Conservation (phyloP, 352 stramenopile species). For the Pythium brassicae region DNA sequence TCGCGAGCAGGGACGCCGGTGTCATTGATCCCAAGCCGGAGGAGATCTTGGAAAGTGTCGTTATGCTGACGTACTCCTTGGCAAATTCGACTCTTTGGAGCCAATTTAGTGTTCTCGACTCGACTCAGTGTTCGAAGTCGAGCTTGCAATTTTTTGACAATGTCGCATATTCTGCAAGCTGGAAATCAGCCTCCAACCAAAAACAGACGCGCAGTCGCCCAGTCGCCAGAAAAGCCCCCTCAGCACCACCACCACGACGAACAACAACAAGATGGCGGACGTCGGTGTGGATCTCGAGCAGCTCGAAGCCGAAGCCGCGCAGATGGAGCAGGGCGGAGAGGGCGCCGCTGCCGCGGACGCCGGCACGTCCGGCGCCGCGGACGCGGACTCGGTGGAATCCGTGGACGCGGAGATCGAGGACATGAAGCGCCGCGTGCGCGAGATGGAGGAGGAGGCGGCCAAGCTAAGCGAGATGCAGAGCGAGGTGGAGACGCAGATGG, state of each 20-base stretch:
- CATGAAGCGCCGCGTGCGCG: constrained; percentile 77
- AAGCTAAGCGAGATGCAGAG: constrained; percentile 84
- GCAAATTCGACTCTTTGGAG: too few relatives aligned
- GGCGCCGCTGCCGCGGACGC: constrained; percentile 4
- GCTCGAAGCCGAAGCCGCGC: constrained; percentile 17
- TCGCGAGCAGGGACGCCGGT: background rate
- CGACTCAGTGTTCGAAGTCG: too few relatives aligned
- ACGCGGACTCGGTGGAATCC: constrained; percentile 30
- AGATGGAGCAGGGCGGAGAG: constrained; percentile 3
- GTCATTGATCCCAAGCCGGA: background rate
- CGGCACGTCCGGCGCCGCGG: constrained; percentile 9
- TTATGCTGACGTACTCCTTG: background rate
- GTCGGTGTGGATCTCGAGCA: constrained; percentile 16
- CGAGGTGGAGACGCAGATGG: constrained; percentile 77
- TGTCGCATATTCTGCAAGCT: background rate
- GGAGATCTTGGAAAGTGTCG: background rate
- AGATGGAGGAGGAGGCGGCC: constrained; percentile 82
- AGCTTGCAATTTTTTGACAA: background rate
- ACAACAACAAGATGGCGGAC: constrained; percentile 10
- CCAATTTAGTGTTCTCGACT: too few relatives aligned
- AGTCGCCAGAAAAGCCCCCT: background rate
- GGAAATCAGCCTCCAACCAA: background rate
- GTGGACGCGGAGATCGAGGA: constrained; percentile 77
- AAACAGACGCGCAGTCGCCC: background rate
- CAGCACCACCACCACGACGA: background rate